These are phyloP conservation scores for Colletotrichum magnum DNA, from an alignment of 2,329 filamentous ascomycete species.

Conservation along the genomic window DNA sequence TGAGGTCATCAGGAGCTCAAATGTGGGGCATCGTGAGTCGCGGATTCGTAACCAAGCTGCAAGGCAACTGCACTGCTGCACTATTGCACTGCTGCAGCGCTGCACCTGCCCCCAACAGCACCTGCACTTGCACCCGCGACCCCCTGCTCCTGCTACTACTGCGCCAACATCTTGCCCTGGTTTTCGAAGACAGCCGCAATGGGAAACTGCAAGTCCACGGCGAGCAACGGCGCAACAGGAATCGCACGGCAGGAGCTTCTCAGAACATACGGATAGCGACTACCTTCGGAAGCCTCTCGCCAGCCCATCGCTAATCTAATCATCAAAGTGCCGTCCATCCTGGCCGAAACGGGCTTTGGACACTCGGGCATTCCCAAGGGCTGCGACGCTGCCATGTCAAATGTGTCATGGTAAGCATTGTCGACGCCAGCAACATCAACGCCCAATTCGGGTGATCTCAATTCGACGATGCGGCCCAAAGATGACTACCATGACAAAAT, in stretches of 20 bases:
- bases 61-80: background rate
- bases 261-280: too few relatives aligned
- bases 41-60: slow-evolving; percentile 17
- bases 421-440: background rate
- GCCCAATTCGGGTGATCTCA: too few relatives aligned
- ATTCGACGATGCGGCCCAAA: too few relatives aligned
- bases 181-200: too few relatives aligned
- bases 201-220: too few relatives aligned
- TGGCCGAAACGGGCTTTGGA: background rate
- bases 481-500: too few relatives aligned
- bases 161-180: too few relatives aligned
- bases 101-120: background rate
- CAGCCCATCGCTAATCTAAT: too few relatives aligned
- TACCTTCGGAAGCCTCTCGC: too few relatives aligned
- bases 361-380: background rate
- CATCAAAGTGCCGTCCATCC: background rate
- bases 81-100: background rate
- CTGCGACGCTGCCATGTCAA: background rate
- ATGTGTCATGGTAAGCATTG: slow-evolving; percentile 11
- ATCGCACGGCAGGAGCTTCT: background rate
- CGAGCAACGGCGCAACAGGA: too few relatives aligned
- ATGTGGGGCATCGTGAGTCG: slow-evolving; percentile 28
- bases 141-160: too few relatives aligned
- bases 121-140: too few relatives aligned
- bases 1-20: slow-evolving; percentile 32